These are phyloP conservation scores for Plasmodium knowlesi DNA, from an alignment of 169 alveolate genomes.

Conservation along the genomic window DNA sequence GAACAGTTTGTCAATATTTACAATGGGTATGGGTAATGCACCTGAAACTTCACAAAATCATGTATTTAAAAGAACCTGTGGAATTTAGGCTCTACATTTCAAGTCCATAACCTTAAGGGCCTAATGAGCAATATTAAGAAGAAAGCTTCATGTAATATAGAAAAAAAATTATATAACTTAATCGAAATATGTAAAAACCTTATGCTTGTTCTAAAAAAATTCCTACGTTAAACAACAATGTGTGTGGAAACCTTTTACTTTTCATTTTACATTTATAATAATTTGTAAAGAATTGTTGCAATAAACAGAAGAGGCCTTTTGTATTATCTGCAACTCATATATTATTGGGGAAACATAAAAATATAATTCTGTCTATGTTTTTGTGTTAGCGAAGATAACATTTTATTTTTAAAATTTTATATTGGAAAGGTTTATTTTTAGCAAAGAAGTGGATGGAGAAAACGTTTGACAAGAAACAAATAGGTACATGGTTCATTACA, in stretches of 20 bases:
- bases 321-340: background rate
- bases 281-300: background rate
- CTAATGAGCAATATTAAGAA: background rate
- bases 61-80: background rate
- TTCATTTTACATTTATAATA: background rate
- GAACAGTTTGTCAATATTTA: background rate
- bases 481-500: constrained; percentile 9
- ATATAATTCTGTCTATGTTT: background rate
- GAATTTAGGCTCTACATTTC: background rate
- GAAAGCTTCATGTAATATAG: background rate
- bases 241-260: background rate
- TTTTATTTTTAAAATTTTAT: background rate
- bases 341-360: background rate
- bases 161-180: background rate
- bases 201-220: background rate
- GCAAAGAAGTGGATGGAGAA: background rate
- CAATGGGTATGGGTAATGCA: background rate
- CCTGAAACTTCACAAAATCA: background rate
- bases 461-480: constrained; percentile 3
- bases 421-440: background rate
- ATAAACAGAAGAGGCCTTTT: background rate
- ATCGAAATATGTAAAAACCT: background rate
- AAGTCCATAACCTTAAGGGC: background rate
- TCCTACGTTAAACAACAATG: background rate
- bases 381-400: background rate